phyloP scores from a whole-genome alignment of 192 early-diverging fungal genomes.

The Coemansia sp. region DNA sequence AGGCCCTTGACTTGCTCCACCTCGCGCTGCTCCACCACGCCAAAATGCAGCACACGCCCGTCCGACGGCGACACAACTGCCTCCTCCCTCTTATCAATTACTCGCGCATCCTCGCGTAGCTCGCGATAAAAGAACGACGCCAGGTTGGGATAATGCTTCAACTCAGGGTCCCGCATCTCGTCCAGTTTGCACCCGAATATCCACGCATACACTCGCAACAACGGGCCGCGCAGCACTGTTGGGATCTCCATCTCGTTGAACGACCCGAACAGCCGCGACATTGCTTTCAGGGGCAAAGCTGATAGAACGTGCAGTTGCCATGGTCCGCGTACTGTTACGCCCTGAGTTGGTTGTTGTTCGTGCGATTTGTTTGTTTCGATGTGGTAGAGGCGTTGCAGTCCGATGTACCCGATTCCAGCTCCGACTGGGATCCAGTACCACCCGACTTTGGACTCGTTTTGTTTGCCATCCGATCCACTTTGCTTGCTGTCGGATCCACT shows the following conservation, averaged over 20 bases:
- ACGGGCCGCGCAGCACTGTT: conserved; percentile 64
- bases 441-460: conserved; percentile 9
- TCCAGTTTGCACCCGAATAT: conserved; percentile 90
- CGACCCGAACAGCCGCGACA: conserved; percentile 91
- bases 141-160: conserved; percentile 80
- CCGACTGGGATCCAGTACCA: conserved; percentile 79
- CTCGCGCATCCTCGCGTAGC: conserved; percentile 75
- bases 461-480: conserved; percentile 3
- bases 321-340: conserved; percentile 67
- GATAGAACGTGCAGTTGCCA: conserved; percentile 91
- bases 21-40: conserved; percentile 70
- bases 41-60: conserved; percentile 88
- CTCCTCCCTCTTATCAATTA: conserved; percentile 52
- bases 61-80: conserved; percentile 83
- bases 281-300: conserved; percentile 80
- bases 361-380: conserved; percentile 46
- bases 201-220: conserved; percentile 78
- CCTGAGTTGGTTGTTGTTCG: conserved; percentile 6
- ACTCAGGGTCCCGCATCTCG: conserved; percentile 86
- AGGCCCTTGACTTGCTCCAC: conserved; percentile 96
- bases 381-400: conserved; percentile 63
- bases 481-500: background rate
- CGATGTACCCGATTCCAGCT: conserved; percentile 72
- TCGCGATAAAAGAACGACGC: conserved; percentile 92
- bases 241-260: conserved; percentile 88